Percentiles rank a stretch among this genome's conserved stretches.
These are phyloP conservation scores for Porphyrellus cyaneotinctus DNA, from an alignment of 768 basidiomycete genomes.

Conservation along the genomic window DNA sequence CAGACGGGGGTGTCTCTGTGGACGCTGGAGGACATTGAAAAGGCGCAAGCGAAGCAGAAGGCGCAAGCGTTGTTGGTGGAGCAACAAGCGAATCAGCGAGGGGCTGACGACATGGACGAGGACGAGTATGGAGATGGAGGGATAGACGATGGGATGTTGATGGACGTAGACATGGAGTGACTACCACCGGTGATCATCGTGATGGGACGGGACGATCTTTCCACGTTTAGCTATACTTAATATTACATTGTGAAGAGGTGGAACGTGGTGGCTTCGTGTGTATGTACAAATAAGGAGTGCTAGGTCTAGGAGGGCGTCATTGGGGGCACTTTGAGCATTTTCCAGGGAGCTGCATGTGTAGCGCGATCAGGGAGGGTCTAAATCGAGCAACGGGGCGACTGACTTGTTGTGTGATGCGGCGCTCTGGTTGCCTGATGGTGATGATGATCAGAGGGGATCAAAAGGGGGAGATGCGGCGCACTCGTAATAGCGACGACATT, in stretches of 20 bases:
- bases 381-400: slow-evolving; percentile 15
- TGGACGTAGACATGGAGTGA: slow-evolving; percentile 47
- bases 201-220: background rate
- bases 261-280: background rate
- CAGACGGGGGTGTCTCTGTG: slow-evolving; percentile 93
- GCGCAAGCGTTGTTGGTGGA: slow-evolving; percentile 53
- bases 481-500: slow-evolving; percentile 58
- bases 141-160: slow-evolving; percentile 57
- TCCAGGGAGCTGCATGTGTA: slow-evolving; percentile 32
- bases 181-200: background rate
- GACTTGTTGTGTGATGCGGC: slow-evolving; percentile 45
- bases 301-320: background rate
- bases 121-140: slow-evolving; percentile 69
- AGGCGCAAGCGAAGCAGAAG: slow-evolving; percentile 78
- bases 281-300: slow-evolving; percentile 13
- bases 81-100: slow-evolving; percentile 19
- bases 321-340: slow-evolving; percentile 37
- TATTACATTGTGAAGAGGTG: slow-evolving; percentile 15
- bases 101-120: slow-evolving; percentile 35
- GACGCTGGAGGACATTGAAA: slow-evolving; percentile 89
- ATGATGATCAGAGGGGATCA: background rate
- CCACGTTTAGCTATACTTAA: background rate
- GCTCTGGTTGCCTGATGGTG: slow-evolving; percentile 48
- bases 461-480: slow-evolving; percentile 20
- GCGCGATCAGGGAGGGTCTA: slow-evolving; percentile 12